Evolutionary conservation across 2,329 filamentous ascomycete genomes (phyloP).

Genomic region (Trichoderma citrinoviride): DNA sequence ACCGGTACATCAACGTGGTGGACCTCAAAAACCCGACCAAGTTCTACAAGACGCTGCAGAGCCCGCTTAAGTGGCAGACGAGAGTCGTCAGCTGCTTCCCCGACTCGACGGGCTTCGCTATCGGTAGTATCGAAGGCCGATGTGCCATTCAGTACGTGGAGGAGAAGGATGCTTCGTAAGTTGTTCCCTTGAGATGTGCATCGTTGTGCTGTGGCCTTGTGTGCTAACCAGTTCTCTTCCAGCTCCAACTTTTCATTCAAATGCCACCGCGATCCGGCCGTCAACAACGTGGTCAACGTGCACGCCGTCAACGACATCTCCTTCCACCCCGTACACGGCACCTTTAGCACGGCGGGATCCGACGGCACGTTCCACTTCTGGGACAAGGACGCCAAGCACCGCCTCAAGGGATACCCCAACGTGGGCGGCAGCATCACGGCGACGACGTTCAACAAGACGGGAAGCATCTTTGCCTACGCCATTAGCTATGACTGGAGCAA

Average conservation of each 20-base stretch:
- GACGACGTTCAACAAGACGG: conserved; percentile 86
- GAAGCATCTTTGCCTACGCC: conserved; percentile 82
- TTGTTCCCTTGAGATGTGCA: background rate
- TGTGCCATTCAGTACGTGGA: conserved; percentile 99
- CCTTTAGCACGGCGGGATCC: conserved; percentile 94
- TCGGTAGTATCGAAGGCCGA: conserved; percentile 93
- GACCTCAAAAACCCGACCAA: conserved; percentile 84
- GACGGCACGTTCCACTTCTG: conserved; percentile 97
- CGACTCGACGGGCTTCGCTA: conserved; percentile 86
- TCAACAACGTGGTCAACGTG: conserved; percentile 78
- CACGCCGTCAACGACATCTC: conserved; percentile 96
- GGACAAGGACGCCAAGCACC: conserved; percentile 89
- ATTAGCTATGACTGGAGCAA: conserved; percentile 99
- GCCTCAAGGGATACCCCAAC: conserved; percentile 82
- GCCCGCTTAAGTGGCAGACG: conserved; percentile 97
- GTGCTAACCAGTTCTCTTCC: background rate
- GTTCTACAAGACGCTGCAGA: conserved; percentile 95
- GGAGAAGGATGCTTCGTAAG: conserved; percentile 79
- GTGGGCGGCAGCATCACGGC: conserved; percentile 84
- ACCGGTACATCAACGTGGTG: conserved; percentile 94
- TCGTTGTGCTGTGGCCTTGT: background rate
- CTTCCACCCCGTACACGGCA: conserved; percentile 94
- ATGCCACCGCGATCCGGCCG: conserved; percentile 83
- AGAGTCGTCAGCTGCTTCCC: conserved; percentile 92
- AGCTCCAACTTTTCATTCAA: conserved; percentile 98